A percentile compares a stretch with the other conserved stretches of the same genome.
These are phyloP conservation scores for Trifolium pratense DNA, from an alignment of 306 rosid genomes.

Conservation along the genomic window DNA sequence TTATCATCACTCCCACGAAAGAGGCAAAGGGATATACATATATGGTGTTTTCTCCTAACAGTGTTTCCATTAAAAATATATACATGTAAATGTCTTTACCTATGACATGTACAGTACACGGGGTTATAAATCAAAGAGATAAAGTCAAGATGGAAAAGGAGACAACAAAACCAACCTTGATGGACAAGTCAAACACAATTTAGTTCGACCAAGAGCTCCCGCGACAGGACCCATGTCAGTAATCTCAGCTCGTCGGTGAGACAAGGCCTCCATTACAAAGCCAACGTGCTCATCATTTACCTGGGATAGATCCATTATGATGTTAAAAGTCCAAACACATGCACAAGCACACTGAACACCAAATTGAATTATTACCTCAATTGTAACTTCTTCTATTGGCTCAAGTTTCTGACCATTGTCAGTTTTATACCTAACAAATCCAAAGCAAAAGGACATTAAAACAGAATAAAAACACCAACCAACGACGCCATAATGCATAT, in stretches of 20 bases:
- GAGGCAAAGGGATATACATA: constrained; percentile 7
- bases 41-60: too few species aligned
- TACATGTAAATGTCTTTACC: neutral
- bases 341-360: constrained; percentile 27
- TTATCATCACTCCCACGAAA: constrained; percentile 23
- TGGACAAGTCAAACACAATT: constrained; percentile 86
- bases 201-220: constrained; percentile 82
- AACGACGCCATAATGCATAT: neutral
- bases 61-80: neutral
- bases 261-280: constrained; percentile 92
- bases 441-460: constrained; percentile 32
- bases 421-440: constrained; percentile 81
- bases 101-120: neutral
- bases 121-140: constrained; percentile 14
- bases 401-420: constrained; percentile 80
- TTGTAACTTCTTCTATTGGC: constrained; percentile 95
- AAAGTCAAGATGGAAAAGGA: constrained; percentile 25
- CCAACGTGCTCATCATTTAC: constrained; percentile 97
- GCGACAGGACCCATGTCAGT: constrained; percentile 96
- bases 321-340: constrained; percentile 29
- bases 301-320: constrained; percentile 50
- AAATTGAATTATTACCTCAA: constrained; percentile 66
- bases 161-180: constrained; percentile 66
- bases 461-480: constrained; percentile 10
- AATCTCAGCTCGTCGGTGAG: constrained; percentile 93